Evolutionary conservation across 164 flowering plant genomes (phyloP).

Genomic region (Annona cherimola): DNA sequence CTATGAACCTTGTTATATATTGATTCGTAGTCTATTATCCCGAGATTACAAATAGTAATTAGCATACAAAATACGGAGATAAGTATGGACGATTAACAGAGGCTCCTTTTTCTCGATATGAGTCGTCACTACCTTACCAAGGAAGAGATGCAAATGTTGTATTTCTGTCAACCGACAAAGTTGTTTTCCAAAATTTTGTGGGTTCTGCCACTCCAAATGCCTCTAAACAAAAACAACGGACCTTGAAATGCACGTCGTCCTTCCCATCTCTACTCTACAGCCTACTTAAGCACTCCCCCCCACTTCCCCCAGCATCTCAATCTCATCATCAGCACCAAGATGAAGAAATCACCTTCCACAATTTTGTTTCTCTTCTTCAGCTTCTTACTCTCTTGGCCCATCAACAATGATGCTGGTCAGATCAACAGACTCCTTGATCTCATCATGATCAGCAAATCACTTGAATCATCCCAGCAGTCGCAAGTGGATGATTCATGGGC

Average conservation of each 20-base stretch:
- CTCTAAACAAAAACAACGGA: neutral
- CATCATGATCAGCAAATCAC: neutral
- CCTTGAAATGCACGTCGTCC: neutral
- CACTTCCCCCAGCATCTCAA: no score
- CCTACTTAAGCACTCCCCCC: neutral
- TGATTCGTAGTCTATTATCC: no score
- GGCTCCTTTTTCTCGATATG: no score
- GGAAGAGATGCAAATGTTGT: neutral
- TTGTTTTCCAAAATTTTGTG: neutral
- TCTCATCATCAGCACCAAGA: neutral
- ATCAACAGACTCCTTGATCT: neutral
- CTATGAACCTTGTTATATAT: no score
- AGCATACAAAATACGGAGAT: no score
- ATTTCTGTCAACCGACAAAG: neutral
- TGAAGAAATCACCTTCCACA: neutral
- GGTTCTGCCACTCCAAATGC: neutral
- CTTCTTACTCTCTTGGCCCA: slow-evolving; percentile 1
- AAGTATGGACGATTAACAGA: no score
- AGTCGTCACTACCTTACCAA: neutral
- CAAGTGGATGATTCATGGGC: neutral
- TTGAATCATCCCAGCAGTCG: neutral
- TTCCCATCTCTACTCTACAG: neutral
- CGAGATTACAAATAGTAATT: no score
- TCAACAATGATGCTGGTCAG: neutral
- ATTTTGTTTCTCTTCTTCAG: neutral